Evolutionary conservation across 805 yeast species (phyloP).

Genomic region (Osmozyma mogii): DNA sequence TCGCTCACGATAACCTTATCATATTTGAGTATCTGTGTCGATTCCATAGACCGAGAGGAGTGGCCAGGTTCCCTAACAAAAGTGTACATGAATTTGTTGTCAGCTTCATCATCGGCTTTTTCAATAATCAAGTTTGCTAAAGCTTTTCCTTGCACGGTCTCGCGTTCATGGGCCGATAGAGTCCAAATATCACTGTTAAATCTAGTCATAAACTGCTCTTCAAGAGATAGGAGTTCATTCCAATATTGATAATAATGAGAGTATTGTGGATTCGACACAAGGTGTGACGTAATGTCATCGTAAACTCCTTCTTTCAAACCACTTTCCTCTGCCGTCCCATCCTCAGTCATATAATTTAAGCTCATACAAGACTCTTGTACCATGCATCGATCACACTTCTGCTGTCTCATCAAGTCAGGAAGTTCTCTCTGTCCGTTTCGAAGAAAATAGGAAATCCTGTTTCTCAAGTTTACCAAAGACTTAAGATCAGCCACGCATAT

Average conservation of each 20-base stretch:
- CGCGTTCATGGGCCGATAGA: constrained; percentile 50
- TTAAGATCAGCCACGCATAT: constrained; percentile 50
- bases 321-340: constrained; percentile 46
- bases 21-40: constrained; percentile 43
- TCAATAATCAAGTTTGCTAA: constrained; percentile 43
- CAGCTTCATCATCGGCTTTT: constrained; percentile 13
- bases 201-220: constrained; percentile 51
- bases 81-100: constrained; percentile 35
- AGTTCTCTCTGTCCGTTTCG: constrained; percentile 41
- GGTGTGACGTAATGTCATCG: constrained; percentile 42
- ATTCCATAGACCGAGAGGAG: constrained; percentile 13
- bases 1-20: constrained; percentile 75
- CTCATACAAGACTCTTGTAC: constrained; percentile 57
- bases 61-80: constrained; percentile 29
- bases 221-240: constrained; percentile 66
- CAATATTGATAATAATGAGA: constrained; percentile 58
- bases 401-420: constrained; percentile 46
- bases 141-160: constrained; percentile 50
- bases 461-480: constrained; percentile 64
- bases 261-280: constrained; percentile 34
- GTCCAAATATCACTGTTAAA: constrained; percentile 65
- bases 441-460: constrained; percentile 53
- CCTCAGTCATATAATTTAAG: constrained; percentile 48
- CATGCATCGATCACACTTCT: constrained; percentile 57
- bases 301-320: constrained; percentile 46